Conservation (phyloP, 2,329 filamentous ascomycete species). For the Ambrosiella xylebori region DNA sequence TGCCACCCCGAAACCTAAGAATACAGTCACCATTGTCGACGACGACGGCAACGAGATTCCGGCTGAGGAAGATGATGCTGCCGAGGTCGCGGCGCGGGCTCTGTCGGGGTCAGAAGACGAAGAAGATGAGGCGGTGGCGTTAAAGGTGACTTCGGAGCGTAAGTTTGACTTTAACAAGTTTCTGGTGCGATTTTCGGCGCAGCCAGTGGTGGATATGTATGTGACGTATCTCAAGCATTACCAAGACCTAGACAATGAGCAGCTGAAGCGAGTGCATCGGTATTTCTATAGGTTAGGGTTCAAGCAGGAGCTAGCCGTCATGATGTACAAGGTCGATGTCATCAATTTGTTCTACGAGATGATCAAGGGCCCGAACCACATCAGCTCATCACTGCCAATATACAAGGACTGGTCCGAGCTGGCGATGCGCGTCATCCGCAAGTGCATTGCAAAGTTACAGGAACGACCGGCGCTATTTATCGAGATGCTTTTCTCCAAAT, state of each 20-base stretch:
- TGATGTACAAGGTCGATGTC: slow-evolving; percentile 83
- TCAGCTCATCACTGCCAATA: slow-evolving; percentile 47
- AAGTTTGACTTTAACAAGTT: slow-evolving; percentile 91
- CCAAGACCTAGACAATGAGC: slow-evolving; percentile 56
- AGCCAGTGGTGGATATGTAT: slow-evolving; percentile 79
- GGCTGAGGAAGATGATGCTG: slow-evolving; percentile 16
- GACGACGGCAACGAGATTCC: slow-evolving; percentile 5
- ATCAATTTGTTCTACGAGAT: slow-evolving; percentile 76
- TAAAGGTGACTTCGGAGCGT: slow-evolving; percentile 58
- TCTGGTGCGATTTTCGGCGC: slow-evolving; percentile 60
- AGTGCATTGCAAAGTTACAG: slow-evolving; percentile 68
- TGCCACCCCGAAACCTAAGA: slow-evolving; percentile 17
- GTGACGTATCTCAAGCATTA: slow-evolving; percentile 65
- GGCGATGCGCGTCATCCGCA: slow-evolving; percentile 64
- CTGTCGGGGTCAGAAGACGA: slow-evolving; percentile 29
- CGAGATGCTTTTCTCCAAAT: slow-evolving; percentile 91
- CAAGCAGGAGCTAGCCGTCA: slow-evolving; percentile 78
- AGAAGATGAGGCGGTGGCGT: slow-evolving; percentile 51
- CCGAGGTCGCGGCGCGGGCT: slow-evolving; percentile 13
- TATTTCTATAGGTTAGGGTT: slow-evolving; percentile 91
- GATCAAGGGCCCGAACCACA: slow-evolving; percentile 64
- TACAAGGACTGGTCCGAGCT: slow-evolving; percentile 88
- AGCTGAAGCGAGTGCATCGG: slow-evolving; percentile 80
- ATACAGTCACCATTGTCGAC: slow-evolving; percentile 5
- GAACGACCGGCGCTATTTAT: slow-evolving; percentile 72